Evolutionary conservation across 176 grass and related monocot genomes (phyloP).

Genomic region (Eleusine coracana): DNA sequence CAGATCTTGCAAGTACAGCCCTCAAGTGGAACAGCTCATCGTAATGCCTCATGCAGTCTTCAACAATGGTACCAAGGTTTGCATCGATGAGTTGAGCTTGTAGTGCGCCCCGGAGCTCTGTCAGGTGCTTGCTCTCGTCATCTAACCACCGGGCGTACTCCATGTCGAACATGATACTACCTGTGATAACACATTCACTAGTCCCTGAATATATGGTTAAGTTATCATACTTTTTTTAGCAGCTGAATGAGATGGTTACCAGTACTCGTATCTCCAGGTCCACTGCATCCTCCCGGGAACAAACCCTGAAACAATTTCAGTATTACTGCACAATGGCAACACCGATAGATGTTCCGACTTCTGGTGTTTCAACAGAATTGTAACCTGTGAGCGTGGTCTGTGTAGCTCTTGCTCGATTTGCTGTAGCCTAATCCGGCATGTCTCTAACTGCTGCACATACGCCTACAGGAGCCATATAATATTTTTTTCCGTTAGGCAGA

Average conservation of each 20-base stretch:
- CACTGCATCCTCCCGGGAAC: slow-evolving; percentile 62
- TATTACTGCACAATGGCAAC: slow-evolving; percentile 15
- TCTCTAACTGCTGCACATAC: slow-evolving; percentile 93
- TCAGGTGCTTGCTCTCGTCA: slow-evolving; percentile 60
- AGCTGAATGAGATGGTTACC: slow-evolving; percentile 53
- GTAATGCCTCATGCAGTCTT: slow-evolving; percentile 79
- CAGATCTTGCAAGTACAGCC: slow-evolving; percentile 57
- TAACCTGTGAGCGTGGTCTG: slow-evolving; percentile 80
- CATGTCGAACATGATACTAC: slow-evolving; percentile 84
- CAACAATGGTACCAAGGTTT: slow-evolving; percentile 57
- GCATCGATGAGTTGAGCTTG: slow-evolving; percentile 63
- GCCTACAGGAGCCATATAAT: slow-evolving; percentile 44
- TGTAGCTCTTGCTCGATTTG: slow-evolving; percentile 89
- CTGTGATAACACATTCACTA: slow-evolving; percentile 39
- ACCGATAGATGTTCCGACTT: slow-evolving; percentile 27
- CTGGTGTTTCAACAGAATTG: slow-evolving; percentile 14
- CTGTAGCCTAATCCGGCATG: slow-evolving; percentile 84
- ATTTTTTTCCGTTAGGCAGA: background rate
- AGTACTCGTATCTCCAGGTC: slow-evolving; percentile 59
- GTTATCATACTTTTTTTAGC: background rate
- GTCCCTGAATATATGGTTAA: background rate
- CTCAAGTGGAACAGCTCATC: slow-evolving; percentile 81
- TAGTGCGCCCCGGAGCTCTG: slow-evolving; percentile 56
- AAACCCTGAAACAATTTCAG: slow-evolving; percentile 63
- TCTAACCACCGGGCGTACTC: slow-evolving; percentile 87